Evolutionary conservation across 768 basidiomycete species (phyloP).

Genomic region (Cubamyces sp.): DNA sequence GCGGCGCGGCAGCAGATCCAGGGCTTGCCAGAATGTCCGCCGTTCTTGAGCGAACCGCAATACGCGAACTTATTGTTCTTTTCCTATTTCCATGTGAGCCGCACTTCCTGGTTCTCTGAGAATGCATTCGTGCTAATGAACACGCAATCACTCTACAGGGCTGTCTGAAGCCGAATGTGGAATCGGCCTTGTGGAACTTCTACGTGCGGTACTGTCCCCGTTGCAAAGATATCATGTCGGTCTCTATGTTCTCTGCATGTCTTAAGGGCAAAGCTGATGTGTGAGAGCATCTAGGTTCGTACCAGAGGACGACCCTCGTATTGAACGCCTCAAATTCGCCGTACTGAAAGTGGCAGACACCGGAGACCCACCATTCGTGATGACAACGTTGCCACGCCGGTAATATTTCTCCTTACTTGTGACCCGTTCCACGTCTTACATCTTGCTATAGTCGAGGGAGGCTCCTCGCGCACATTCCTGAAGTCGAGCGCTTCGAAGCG

Average conservation of each 20-base stretch:
- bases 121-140: neutral
- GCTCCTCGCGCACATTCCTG: no score
- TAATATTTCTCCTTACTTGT: no score
- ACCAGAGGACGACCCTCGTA: no score
- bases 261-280: no score
- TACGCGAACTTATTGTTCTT: constrained; percentile 28
- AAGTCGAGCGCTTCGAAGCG: no score
- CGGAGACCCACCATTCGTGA: no score
- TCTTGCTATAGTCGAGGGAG: no score
- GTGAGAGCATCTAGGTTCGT: no score
- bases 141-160: neutral
- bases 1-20: constrained; percentile 13
- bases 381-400: no score
- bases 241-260: neutral
- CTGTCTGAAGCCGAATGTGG: constrained; percentile 18
- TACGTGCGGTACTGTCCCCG: constrained; percentile 20
- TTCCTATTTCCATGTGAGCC: constrained; percentile 24
- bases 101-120: neutral
- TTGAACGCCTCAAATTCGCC: no score
- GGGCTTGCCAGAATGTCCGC: constrained; percentile 24
- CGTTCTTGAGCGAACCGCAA: constrained; percentile 21
- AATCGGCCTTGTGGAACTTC: constrained; percentile 20
- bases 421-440: no score
- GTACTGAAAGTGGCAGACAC: no score
- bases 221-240: constrained; percentile 15